Percentiles rank a stretch among this genome's conserved stretches.
Conservation (phyloP, 306 rosid genomes). For the Pachyrhizus erosus region DNA sequence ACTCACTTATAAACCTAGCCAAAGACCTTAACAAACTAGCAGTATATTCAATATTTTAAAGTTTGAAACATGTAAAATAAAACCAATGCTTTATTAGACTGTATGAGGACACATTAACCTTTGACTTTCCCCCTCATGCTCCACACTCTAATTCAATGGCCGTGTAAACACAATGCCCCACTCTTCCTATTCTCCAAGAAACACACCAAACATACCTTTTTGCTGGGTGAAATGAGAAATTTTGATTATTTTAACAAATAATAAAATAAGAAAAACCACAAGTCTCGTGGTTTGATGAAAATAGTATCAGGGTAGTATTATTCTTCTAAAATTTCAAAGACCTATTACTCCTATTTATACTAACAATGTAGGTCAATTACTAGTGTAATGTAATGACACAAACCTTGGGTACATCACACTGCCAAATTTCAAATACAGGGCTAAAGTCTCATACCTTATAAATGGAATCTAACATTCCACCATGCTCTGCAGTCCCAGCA, state of each 20-base stretch:
- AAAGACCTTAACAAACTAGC: not conserved
- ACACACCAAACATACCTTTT: constrained; percentile 12
- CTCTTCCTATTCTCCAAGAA: not conserved
- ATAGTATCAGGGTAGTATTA: not conserved
- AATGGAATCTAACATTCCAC: constrained; percentile 18
- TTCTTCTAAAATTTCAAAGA: not conserved
- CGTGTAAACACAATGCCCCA: constrained; percentile 5
- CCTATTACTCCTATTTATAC: not conserved
- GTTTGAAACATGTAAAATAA: not conserved
- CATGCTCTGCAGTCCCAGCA: not conserved
- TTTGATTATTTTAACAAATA: constrained; percentile 7
- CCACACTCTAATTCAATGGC: not conserved
- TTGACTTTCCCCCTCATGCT: not conserved
- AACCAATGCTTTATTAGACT: not conserved
- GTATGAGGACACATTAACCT: not conserved
- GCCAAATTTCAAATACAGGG: not conserved
- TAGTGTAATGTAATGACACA: not conserved
- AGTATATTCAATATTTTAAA: not conserved
- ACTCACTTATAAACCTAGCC: not conserved
- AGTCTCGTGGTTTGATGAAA: not conserved
- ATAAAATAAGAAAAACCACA: not conserved
- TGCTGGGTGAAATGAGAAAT: not conserved
- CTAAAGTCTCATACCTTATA: not conserved
- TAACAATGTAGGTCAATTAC: not conserved
- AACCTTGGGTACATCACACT: not conserved